Percentiles rank a stretch among this genome's conserved stretches.
phyloP scores from a whole-genome alignment of 345 rosid species.

The Anastatica hierochuntica region DNA sequence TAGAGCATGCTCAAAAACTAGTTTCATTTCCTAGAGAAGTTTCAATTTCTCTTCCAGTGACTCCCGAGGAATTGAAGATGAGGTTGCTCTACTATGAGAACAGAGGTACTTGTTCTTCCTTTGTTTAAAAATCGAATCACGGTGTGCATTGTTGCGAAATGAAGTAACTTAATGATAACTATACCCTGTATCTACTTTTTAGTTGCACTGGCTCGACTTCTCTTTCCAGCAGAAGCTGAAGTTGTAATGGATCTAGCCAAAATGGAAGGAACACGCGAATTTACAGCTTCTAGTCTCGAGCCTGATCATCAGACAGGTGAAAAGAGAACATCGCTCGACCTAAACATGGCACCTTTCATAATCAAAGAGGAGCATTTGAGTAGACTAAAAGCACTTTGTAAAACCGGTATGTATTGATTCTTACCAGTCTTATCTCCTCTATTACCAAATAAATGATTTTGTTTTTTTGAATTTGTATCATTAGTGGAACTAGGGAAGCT shows the following conservation, averaged over 20 bases:
- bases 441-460: background rate
- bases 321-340: slow-evolving; percentile 42
- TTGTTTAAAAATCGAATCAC: background rate
- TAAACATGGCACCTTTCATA: slow-evolving; percentile 54
- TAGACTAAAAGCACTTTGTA: slow-evolving; percentile 54
- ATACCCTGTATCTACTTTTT: slow-evolving; percentile 4
- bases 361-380: slow-evolving; percentile 61
- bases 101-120: slow-evolving; percentile 42
- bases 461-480: background rate
- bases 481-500: slow-evolving; percentile 71
- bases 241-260: slow-evolving; percentile 56
- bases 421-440: background rate
- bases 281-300: slow-evolving; percentile 36
- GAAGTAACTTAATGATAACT: background rate
- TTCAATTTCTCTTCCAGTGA: slow-evolving; percentile 51
- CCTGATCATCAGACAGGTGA: slow-evolving; percentile 20
- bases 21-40: slow-evolving; percentile 53
- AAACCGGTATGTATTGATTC: slow-evolving; percentile 43
- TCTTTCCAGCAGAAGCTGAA: slow-evolving; percentile 80
- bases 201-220: slow-evolving; percentile 76
- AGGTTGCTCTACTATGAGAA: slow-evolving; percentile 66
- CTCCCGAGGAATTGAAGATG: slow-evolving; percentile 66
- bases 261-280: slow-evolving; percentile 56
- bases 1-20: slow-evolving; percentile 62
- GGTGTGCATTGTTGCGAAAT: background rate